Evolutionary conservation across 1,284 basidiomycete species (phyloP).

Genomic region (Ganoderma lingzhi): DNA sequence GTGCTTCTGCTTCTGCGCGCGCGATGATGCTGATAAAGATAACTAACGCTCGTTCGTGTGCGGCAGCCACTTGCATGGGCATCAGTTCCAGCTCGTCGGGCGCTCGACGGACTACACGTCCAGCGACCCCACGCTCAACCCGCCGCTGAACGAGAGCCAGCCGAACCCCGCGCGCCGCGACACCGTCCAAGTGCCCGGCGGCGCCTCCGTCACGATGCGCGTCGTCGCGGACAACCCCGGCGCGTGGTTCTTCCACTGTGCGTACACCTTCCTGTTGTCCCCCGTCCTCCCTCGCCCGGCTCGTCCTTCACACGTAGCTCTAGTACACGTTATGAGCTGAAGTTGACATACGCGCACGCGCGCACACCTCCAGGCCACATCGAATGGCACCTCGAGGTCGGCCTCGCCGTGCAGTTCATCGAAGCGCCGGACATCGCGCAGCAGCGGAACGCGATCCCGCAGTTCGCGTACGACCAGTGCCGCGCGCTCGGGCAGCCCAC

Average conservation of each 20-base stretch:
- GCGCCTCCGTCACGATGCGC: conserved; percentile 70
- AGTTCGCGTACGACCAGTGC: conserved; percentile 77
- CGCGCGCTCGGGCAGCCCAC: conserved; percentile 60
- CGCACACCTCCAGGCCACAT: conserved; percentile 65
- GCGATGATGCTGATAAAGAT: not conserved
- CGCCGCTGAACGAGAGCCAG: conserved; percentile 78
- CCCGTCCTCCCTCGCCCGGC: too few species aligned
- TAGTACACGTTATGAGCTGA: not conserved
- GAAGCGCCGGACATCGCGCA: conserved; percentile 78
- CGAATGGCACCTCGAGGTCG: conserved; percentile 84
- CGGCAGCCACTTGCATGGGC: conserved; percentile 83
- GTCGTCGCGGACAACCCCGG: conserved; percentile 86
- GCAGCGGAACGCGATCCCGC: conserved; percentile 56
- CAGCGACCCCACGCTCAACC: conserved; percentile 81
- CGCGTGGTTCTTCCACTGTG: conserved; percentile 85
- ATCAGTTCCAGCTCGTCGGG: conserved; percentile 82
- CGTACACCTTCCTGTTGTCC: conserved; percentile 33
- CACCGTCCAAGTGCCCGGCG: conserved; percentile 71
- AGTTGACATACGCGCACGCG: not conserved
- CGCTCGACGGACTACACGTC: conserved; percentile 81
- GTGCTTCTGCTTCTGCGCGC: too few species aligned
- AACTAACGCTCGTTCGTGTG: not conserved
- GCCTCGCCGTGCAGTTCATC: conserved; percentile 81
- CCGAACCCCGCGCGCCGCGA: conserved; percentile 89
- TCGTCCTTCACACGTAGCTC: not conserved